These are phyloP conservation scores for Linnemannia hyalina DNA, from an alignment of 192 early-diverging fungal genomes.

Conservation along the genomic window DNA sequence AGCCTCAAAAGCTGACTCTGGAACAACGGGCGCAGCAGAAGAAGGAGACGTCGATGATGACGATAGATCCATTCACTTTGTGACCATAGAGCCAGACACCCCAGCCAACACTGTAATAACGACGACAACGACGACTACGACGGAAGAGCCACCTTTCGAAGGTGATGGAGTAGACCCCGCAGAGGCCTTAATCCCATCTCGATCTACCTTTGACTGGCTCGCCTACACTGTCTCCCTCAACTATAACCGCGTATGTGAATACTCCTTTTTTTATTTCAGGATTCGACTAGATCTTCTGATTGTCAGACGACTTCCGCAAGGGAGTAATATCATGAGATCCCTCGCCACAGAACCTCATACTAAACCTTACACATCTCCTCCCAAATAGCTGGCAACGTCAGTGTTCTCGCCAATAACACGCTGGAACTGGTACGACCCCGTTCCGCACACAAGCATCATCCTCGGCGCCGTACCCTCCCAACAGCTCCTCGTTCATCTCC, in stretches of 20 bases:
- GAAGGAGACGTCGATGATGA: neutral
- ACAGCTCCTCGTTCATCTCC: conserved; percentile 14
- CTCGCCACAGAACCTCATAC: neutral
- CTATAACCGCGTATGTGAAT: conserved; percentile 34
- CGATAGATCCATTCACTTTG: neutral
- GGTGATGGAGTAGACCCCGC: conserved; percentile 37
- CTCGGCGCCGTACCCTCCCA: conserved; percentile 40
- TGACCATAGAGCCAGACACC: neutral
- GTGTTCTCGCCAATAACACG: conserved; percentile 31
- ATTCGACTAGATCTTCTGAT: too few species aligned
- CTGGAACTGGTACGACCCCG: conserved; percentile 42
- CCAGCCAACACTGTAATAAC: neutral
- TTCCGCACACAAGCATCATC: conserved; percentile 32
- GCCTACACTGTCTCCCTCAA: conserved; percentile 44
- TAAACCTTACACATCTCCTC: neutral
- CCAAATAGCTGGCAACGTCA: conserved; percentile 40
- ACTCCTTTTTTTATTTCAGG: neutral
- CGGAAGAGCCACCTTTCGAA: neutral
- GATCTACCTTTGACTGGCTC: conserved; percentile 27
- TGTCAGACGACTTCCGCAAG: neutral
- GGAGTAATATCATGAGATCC: neutral
- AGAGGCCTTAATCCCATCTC: conserved; percentile 4
- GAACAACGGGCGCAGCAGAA: neutral
- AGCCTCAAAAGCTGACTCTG: neutral
- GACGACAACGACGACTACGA: neutral